These are phyloP conservation scores for Citrus trifoliata DNA, from an alignment of 345 rosid species.

Conservation along the genomic window DNA sequence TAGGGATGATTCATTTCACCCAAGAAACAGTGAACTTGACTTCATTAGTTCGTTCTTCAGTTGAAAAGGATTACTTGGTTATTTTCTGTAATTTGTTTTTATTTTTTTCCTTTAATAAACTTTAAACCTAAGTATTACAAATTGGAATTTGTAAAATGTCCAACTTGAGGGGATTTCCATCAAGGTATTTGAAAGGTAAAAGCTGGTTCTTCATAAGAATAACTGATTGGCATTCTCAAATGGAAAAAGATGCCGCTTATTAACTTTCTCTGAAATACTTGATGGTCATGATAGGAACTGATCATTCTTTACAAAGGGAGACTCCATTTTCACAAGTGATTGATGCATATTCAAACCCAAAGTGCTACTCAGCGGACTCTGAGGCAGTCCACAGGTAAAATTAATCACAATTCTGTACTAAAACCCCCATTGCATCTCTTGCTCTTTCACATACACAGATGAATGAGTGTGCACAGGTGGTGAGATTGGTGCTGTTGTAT, in stretches of 20 bases:
- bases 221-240: not conserved
- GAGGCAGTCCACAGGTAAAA: constrained; percentile 56
- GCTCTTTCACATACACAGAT: not conserved
- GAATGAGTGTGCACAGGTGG: not conserved
- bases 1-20: not conserved
- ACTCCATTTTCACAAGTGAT: constrained; percentile 58
- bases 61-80: not conserved
- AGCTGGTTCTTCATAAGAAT: not conserved
- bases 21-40: not conserved
- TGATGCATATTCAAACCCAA: constrained; percentile 79
- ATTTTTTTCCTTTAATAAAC: not conserved
- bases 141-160: not conserved
- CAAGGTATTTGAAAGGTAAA: not conserved
- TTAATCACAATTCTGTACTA: constrained; percentile 8
- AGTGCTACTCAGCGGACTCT: constrained; percentile 78
- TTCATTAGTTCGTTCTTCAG: not conserved
- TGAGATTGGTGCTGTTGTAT: not conserved
- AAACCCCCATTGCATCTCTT: not conserved
- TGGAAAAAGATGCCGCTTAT: not conserved
- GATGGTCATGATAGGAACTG: constrained; percentile 33
- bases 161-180: not conserved
- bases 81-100: not conserved
- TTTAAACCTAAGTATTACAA: not conserved
- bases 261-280: not conserved
- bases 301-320: constrained; percentile 26